A percentile compares a stretch with the other conserved stretches of the same genome.
Conservation (phyloP, 1,284 basidiomycete species). For the Moesziomyces sp. region DNA sequence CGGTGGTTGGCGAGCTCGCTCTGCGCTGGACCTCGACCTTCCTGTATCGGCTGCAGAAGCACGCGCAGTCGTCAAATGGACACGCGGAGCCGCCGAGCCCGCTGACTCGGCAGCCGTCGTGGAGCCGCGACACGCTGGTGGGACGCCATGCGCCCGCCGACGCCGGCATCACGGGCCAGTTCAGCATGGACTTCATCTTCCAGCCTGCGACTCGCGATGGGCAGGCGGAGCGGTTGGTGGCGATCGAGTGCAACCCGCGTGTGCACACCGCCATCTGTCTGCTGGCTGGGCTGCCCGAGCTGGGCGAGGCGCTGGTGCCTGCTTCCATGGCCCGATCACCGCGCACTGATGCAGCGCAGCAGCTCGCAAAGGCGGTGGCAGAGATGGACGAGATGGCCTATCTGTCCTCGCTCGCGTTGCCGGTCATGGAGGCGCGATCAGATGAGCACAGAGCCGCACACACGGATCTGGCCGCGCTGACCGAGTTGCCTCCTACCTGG, state of each 20-base stretch:
- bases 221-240: constrained; percentile 66
- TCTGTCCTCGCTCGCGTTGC: constrained; percentile 34
- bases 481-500: constrained; percentile 25
- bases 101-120: constrained; percentile 5
- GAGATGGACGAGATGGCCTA: constrained; percentile 32
- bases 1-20: constrained; percentile 64
- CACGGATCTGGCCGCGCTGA: constrained; percentile 14
- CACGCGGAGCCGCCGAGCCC: neutral
- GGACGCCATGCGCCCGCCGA: constrained; percentile 20
- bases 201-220: constrained; percentile 53
- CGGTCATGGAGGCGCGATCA: constrained; percentile 31
- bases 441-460: neutral
- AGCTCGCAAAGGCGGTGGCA: neutral
- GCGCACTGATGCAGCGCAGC: neutral
- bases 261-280: constrained; percentile 70
- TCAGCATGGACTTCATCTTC: constrained; percentile 70
- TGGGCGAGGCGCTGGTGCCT: constrained; percentile 38
- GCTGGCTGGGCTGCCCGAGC: constrained; percentile 51
- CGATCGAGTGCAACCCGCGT: constrained; percentile 70
- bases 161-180: constrained; percentile 68
- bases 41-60: constrained; percentile 57
- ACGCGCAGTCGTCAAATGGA: neutral
- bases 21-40: constrained; percentile 68
- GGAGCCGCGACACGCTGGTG: constrained; percentile 30
- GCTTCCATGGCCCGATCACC: constrained; percentile 3